Evolutionary conservation across 2,329 filamentous ascomycete species (phyloP).

Genomic region (Tricladium varicosporioides): DNA sequence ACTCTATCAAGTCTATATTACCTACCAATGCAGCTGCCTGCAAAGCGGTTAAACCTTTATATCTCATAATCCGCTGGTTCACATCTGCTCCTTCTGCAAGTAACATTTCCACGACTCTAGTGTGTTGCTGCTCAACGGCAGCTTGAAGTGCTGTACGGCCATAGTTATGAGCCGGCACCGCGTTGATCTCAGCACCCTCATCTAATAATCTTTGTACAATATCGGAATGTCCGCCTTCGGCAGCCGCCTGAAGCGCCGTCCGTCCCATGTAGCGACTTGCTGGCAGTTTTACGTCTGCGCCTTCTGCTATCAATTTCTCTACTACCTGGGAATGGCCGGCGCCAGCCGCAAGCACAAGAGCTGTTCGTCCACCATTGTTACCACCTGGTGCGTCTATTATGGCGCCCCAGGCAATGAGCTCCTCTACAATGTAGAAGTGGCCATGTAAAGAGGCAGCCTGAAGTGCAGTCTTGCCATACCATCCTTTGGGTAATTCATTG

Average conservation of each 20-base stretch:
- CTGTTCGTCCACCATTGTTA: constrained; percentile 11
- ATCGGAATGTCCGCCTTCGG: background rate
- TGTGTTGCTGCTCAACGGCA: background rate
- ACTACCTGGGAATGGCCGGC: background rate
- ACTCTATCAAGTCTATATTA: constrained; percentile 4
- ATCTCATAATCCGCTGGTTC: background rate
- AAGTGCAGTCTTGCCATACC: constrained; percentile 15
- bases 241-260: background rate
- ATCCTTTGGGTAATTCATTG: constrained; percentile 10
- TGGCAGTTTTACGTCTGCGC: background rate
- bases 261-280: background rate
- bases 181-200: background rate
- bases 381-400: constrained; percentile 13
- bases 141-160: background rate
- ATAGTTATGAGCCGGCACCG: background rate
- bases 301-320: background rate
- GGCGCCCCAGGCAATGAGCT: constrained; percentile 16
- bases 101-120: background rate
- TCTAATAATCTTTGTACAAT: background rate
- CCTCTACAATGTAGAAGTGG: constrained; percentile 6
- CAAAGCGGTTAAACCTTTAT: constrained; percentile 13
- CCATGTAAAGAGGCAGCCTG: constrained; percentile 13
- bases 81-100: background rate
- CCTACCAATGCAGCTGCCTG: constrained; percentile 6
- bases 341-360: constrained; percentile 8